Evolutionary conservation across 352 stramenopile species (phyloP).

Genomic region (Phytophthora multivora): DNA sequence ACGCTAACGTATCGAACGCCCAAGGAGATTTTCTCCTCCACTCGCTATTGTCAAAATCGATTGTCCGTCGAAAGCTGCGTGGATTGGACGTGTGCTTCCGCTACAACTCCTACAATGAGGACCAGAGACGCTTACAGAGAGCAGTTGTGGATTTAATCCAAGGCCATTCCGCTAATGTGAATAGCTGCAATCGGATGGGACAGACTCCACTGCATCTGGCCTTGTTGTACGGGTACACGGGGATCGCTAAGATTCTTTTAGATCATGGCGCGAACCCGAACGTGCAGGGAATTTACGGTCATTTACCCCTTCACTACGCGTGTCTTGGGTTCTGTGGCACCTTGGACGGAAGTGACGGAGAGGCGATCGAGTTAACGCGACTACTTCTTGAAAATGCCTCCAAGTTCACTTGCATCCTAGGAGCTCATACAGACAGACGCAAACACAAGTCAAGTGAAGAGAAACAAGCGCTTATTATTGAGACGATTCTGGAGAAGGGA

Average conservation of each 20-base stretch:
- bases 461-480: constrained; percentile 62
- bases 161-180: constrained; percentile 41
- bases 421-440: constrained; percentile 47
- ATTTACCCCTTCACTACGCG: constrained; percentile 70
- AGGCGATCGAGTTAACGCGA: constrained; percentile 37
- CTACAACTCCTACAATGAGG: constrained; percentile 50
- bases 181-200: constrained; percentile 63
- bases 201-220: constrained; percentile 74
- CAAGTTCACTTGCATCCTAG: constrained; percentile 33
- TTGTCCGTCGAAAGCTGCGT: constrained; percentile 56
- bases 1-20: constrained; percentile 65
- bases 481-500: constrained; percentile 53
- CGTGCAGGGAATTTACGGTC: constrained; percentile 53
- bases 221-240: constrained; percentile 62
- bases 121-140: constrained; percentile 19
- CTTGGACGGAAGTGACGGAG: constrained; percentile 16
- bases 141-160: constrained; percentile 44
- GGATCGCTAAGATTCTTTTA: constrained; percentile 48
- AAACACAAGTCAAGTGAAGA: constrained; percentile 63
- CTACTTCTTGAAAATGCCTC: constrained; percentile 35
- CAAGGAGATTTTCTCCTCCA: constrained; percentile 74
- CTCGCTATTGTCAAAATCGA: constrained; percentile 52
- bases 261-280: constrained; percentile 62
- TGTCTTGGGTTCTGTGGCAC: constrained; percentile 60
- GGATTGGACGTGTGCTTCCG: constrained; percentile 62